Percentiles rank a stretch among this genome's conserved stretches.
These are phyloP conservation scores for Yarrowia sp. DNA, from an alignment of 805 yeast species.

Conservation along the genomic window DNA sequence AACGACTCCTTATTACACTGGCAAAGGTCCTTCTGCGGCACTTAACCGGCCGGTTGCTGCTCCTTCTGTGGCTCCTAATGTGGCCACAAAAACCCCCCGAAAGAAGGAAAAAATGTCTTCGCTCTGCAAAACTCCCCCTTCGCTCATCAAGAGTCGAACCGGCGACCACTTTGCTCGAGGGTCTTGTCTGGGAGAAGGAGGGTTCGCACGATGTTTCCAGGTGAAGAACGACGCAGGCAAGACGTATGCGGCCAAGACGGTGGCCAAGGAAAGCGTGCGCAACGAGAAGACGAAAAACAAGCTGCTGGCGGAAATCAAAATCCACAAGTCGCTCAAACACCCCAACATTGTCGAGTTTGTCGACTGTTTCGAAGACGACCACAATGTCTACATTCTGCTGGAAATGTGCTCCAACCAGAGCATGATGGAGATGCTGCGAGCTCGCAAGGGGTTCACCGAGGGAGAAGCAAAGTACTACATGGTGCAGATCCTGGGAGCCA, in stretches of 20 bases:
- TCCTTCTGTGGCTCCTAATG: background rate
- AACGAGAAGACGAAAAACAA: constrained; percentile 82
- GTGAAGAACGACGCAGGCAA: constrained; percentile 89
- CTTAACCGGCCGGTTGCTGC: constrained; percentile 1
- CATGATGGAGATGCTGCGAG: constrained; percentile 86
- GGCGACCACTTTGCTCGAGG: constrained; percentile 94
- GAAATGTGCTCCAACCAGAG: constrained; percentile 97
- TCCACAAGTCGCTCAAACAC: constrained; percentile 89
- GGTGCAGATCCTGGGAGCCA: constrained; percentile 93
- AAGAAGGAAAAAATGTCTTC: constrained; percentile 84
- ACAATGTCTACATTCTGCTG: constrained; percentile 87
- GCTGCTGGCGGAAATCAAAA: constrained; percentile 90
- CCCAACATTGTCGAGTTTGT: constrained; percentile 89
- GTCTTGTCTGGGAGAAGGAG: constrained; percentile 93
- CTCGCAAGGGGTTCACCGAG: constrained; percentile 83
- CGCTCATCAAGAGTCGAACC: constrained; percentile 81
- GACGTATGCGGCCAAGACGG: constrained; percentile 94
- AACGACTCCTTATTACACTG: constrained; percentile 7
- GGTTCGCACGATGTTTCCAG: constrained; percentile 98
- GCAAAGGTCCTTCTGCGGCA: background rate
- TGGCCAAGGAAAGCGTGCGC: constrained; percentile 92
- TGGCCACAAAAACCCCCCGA: constrained; percentile 40
- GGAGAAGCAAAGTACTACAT: constrained; percentile 90
- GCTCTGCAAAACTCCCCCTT: constrained; percentile 95
- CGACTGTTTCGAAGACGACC: constrained; percentile 97